Evolutionary conservation across 23 red algal species (phyloP).

Genomic region (Agarophyton chilense): DNA sequence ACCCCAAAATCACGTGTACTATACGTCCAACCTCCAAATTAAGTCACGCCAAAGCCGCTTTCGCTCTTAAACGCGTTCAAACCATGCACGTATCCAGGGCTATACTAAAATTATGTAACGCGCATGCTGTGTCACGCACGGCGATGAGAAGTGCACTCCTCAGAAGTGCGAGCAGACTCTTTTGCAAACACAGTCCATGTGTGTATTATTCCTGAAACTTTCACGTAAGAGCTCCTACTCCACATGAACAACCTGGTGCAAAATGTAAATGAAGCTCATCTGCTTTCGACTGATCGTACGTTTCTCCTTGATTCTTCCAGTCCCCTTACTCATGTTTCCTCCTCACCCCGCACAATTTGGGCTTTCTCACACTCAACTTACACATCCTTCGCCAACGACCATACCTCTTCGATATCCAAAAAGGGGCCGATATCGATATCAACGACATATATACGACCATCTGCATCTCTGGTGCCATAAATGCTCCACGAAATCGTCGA

Average conservation of each 20-base stretch:
- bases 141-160: neutral
- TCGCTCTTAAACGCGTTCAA: neutral
- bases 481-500: neutral
- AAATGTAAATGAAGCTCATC: neutral
- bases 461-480: neutral
- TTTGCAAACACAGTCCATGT: neutral
- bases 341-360: neutral
- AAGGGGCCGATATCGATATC: neutral
- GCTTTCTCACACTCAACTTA: neutral
- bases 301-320: constrained; percentile 15
- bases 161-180: neutral
- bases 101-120: constrained; percentile 13
- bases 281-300: neutral
- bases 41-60: neutral
- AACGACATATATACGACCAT: neutral
- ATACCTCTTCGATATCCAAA: neutral
- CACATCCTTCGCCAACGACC: neutral
- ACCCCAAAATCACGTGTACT: too few species aligned
- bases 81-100: neutral
- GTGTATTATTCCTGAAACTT: too few species aligned
- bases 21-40: too few species aligned
- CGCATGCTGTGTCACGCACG: neutral
- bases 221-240: neutral
- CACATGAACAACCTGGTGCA: neutral
- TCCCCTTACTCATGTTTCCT: constrained; percentile 5